Evolutionary conservation across 2,329 filamentous ascomycete genomes (phyloP), one percentile per base, ranked within the genome.

Genomic region (Bretziella fagacearum): DNA sequence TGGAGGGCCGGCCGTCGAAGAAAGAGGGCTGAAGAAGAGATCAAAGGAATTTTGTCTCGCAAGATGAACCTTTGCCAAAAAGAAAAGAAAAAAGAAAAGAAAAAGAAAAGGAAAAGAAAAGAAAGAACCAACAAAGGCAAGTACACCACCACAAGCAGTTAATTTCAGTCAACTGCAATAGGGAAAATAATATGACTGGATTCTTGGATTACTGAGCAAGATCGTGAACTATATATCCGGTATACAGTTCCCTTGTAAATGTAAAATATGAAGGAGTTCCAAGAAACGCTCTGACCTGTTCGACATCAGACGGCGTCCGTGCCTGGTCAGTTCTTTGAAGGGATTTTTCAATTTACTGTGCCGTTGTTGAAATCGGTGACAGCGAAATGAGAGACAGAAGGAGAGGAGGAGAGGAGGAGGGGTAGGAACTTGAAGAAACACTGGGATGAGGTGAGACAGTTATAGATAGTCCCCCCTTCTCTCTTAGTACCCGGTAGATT

Each of bases 91-190:
- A 32, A 13, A 13, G 17, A 27, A 32, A 29, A 43, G 15, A 37
- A 33, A 42, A 35, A 37, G 35, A 29, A 11, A 43, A 20, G 13
- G 40, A 30, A 43, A 43, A 11, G 40, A 43, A 43, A 39, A 22
- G 35, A 39, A 39, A 18, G 18, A 39, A 39, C 13, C 20, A 27
- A 43, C 3, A 20, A 43, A 43, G 8, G 40, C 29, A 32, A 11
- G 40, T 43, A 43, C 30, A 20, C 8, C 26, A 27, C 40, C 40
- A 30, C 15, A 22, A 20, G 23, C 27, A 8, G 25, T 17, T 22
- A 17, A 18, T 26, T 2, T 43, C 26, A n/a, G n/a, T n/a, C n/a
- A n/a, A n/a, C 7, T 29, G 18, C 7, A 41, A 29, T 6, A 41
- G n/a, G 22, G 6, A 15, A 36, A 36, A 36, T 15, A 36, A 17